Evolutionary conservation across 768 basidiomycete species (phyloP).

Genomic region (Pleurotus pulmonarius): DNA sequence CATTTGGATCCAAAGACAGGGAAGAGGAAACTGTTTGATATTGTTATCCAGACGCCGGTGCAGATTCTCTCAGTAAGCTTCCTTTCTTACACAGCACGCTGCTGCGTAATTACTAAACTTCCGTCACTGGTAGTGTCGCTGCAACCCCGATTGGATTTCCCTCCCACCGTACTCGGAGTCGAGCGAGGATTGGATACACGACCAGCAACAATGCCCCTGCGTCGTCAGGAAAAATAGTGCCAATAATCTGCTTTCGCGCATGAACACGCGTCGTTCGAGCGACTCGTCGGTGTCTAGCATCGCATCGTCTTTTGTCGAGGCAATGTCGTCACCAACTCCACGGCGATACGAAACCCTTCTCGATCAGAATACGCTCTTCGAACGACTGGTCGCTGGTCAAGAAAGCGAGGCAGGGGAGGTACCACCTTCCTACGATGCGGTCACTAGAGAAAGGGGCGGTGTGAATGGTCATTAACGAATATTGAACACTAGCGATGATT

Average conservation of each 20-base stretch:
- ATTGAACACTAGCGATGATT: background rate
- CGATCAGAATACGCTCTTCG: conserved; percentile 56
- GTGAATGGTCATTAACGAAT: background rate
- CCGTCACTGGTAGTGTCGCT: conserved; percentile 55
- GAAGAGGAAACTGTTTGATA: conserved; percentile 81
- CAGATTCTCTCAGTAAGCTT: conserved; percentile 79
- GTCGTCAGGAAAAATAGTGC: conserved; percentile 16
- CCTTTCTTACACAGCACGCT: background rate
- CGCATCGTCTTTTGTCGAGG: conserved; percentile 18
- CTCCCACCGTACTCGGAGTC: conserved; percentile 72
- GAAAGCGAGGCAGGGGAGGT: conserved; percentile 79
- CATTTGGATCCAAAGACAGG: conserved; percentile 61
- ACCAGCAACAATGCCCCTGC: conserved; percentile 46
- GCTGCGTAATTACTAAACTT: background rate
- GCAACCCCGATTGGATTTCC: conserved; percentile 74
- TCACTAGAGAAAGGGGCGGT: background rate
- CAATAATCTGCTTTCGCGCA: background rate
- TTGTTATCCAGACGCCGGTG: conserved; percentile 81
- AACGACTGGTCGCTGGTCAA: conserved; percentile 78
- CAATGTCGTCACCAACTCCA: conserved; percentile 24
- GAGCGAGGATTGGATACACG: conserved; percentile 30
- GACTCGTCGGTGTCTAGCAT: conserved; percentile 7
- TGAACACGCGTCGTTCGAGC: conserved; percentile 9
- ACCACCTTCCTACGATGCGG: conserved; percentile 69
- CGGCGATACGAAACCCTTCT: conserved; percentile 31